Evolutionary conservation across 805 yeast genomes (phyloP), one percentile per base, ranked within the genome.

Genomic region (Candida ponderosae): DNA sequence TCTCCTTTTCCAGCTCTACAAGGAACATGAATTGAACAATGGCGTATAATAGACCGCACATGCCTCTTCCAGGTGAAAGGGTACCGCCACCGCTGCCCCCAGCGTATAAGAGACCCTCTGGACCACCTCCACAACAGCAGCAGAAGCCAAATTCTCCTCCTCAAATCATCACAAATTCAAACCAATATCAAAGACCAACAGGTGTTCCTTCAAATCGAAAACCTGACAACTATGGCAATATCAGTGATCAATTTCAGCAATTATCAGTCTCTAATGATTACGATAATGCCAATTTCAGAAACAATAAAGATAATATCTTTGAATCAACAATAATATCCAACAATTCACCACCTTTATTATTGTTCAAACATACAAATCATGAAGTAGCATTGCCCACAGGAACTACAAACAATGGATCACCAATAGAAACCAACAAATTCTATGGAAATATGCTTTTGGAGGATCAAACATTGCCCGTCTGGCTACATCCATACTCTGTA

Each of bases 401-500:
- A 31, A 42, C 51, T 21, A 30, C 43, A 17, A 51, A 50, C 27
- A 43, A 42, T 27, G 34, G 42, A 29, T 42, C 42, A 9, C 80
- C 87, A 2, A 66, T 80, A 21, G 79, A 79, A 42, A 84, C 95
- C 7, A 85, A 85, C 56, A 83, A 84, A 51, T 85, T 84, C 51
- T 85, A 79, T 54, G 80, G 82, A 28, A 85, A 85, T 57, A 59
- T 85, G 56, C 57, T 84, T 10, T 66, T 85, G 27, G 87, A 70
- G 1, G 68, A 69, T 38, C 90, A 81, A 51, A 72, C 76, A 3
- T 65, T 73, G 39, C 85, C 90, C 0, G 71, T 78, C 0, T 85
- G 89, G 88, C 76, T 90, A 0, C 87, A 81, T 47, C 95, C 95
- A 2, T 84, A 83, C 51, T 74, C 85, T 23, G 60, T 82, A 6